phyloP scores from a whole-genome alignment of 805 yeast species.

The Kazachstania psychrophila region DNA sequence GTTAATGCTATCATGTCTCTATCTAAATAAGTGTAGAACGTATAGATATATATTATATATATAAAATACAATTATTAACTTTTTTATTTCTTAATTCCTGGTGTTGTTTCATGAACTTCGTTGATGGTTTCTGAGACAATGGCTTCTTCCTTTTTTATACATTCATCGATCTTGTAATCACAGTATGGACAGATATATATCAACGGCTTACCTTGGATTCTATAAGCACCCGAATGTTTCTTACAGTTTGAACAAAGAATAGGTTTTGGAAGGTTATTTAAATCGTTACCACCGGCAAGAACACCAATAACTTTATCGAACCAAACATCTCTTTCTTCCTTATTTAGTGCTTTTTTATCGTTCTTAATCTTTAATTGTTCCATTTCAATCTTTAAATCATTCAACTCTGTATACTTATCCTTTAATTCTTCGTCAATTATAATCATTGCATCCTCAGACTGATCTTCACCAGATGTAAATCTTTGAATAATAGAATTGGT shows the following conservation, averaged over 20 bases:
- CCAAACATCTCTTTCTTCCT: constrained; percentile 27
- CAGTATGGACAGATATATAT: constrained; percentile 25
- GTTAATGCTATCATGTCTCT: constrained; percentile 93
- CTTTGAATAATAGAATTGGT: constrained; percentile 66
- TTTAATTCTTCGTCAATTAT: constrained; percentile 36
- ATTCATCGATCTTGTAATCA: constrained; percentile 11
- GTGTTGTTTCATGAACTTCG: too few species aligned
- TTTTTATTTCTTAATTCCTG: neutral
- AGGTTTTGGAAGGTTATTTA: constrained; percentile 9
- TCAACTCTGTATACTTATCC: constrained; percentile 32
- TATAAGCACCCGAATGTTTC: constrained; percentile 19
- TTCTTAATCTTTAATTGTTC: constrained; percentile 11
- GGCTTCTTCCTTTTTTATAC: neutral
- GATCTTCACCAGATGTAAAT: constrained; percentile 46
- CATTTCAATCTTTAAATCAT: constrained; percentile 30
- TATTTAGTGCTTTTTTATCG: constrained; percentile 5
- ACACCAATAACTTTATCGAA: constrained; percentile 27
- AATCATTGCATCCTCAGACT: constrained; percentile 37
- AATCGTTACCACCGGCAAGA: constrained; percentile 25
- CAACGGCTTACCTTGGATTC: constrained; percentile 15
- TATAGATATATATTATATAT: constrained; percentile 2
- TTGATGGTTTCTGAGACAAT: neutral
- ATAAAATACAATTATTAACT: neutral
- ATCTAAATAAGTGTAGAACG: constrained; percentile 24
- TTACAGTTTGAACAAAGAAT: constrained; percentile 22